Evolutionary conservation across 331 rosid species (phyloP).

Genomic region (Phaseolus coccineus): DNA sequence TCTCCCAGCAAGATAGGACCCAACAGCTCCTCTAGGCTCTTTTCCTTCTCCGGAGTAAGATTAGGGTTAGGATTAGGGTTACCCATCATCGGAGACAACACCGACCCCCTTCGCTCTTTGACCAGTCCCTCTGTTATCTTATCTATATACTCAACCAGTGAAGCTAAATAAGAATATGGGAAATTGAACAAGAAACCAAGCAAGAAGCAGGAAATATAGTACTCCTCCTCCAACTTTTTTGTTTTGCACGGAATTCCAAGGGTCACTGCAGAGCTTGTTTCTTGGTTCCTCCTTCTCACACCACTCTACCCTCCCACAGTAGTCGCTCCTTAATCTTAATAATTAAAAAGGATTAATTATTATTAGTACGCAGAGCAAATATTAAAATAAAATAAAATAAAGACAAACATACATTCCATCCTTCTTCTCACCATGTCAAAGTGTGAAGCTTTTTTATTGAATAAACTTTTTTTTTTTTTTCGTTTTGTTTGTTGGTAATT

Average conservation of each 20-base stretch:
- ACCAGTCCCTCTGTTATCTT: not conserved
- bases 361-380: no score
- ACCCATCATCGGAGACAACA: slow-evolving; percentile 46
- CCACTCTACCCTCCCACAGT: not conserved
- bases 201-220: not conserved
- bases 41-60: slow-evolving; percentile 46
- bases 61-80: slow-evolving; percentile 35
- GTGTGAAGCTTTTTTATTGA: not conserved
- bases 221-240: not conserved
- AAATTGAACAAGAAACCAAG: not conserved
- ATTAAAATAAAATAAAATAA: not conserved
- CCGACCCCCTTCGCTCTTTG: not conserved
- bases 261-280: not conserved
- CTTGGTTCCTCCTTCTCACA: not conserved
- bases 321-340: not conserved
- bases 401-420: slow-evolving; percentile 30
- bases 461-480: not conserved
- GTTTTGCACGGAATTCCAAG: not conserved
- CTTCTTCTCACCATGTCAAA: not conserved
- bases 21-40: slow-evolving; percentile 63
- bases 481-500: not conserved
- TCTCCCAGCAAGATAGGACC: slow-evolving; percentile 71
- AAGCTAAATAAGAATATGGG: not conserved
- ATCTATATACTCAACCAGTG: not conserved
- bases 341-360: not conserved